phyloP scores from a whole-genome alignment of 495 filamentous ascomycete species.

The Penicillium dipodomyicola region DNA sequence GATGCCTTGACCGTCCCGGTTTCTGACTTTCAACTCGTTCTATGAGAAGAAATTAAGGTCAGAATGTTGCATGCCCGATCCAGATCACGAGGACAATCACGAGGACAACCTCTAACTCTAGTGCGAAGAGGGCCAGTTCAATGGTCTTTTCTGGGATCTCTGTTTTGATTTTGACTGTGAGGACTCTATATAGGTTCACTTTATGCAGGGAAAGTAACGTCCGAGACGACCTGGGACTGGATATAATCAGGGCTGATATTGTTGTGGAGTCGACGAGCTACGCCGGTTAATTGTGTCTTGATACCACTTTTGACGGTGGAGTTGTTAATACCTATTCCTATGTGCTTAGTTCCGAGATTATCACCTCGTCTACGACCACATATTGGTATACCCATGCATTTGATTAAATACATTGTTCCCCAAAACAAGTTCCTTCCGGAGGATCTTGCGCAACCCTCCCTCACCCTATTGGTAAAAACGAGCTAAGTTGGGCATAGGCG shows the following conservation, averaged over 20 bases:
- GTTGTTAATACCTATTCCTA: background rate
- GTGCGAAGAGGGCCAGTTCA: background rate
- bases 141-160: background rate
- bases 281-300: background rate
- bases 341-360: background rate
- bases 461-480: background rate
- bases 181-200: background rate
- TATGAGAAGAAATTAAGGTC: background rate
- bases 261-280: constrained; percentile 1
- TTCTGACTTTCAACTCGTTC: background rate
- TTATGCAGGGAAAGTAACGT: background rate
- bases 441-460: background rate
- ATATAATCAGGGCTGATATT: constrained; percentile 2
- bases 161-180: constrained; percentile 1
- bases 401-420: background rate
- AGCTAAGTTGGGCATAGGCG: no score
- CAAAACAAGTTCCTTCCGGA: background rate
- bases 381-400: background rate
- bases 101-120: background rate
- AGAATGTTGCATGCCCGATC: background rate
- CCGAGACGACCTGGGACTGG: constrained; percentile 2
- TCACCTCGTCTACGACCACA: background rate
- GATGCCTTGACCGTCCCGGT: background rate
- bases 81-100: background rate
- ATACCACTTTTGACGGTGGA: background rate